Evolutionary conservation across 331 rosid species (phyloP), one percentile per base, ranked within the genome.

Genomic region (Erythrophleum ivorense): DNA sequence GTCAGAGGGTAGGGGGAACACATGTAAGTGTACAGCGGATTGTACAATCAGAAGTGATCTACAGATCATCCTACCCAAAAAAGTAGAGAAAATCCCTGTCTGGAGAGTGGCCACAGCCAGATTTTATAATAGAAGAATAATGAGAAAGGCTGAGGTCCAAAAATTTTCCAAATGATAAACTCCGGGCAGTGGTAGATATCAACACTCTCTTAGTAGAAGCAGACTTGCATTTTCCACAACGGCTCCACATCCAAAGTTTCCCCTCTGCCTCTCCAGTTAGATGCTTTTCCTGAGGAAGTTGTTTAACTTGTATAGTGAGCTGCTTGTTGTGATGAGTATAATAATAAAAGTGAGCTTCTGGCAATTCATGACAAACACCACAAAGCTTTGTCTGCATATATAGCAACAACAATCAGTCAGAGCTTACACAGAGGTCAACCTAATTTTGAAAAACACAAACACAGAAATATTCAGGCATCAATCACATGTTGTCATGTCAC

Each of bases 161-260:
- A 80, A 89, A 94, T 43, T 94, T 96, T 84, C 99, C 99, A 84
- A 94, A 94, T 49, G 99, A 96, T 43, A 96, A 85, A 86, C 89
- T 73, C 31, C 92, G 88, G 18, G 98, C 93, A 59, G 95, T 84
- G 80, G 85, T 79, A 52, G 99, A 96, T 83, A 96, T 88, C 90
- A 94, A 78, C 40, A 94, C 98, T 88, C 97, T 88, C 82, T 92
- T 94, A 46, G 98, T 86, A 75, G 89, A 86, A 63, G 77, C 72
- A 81, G 85, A 77, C 85, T 85, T 90, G 91, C 99, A 94, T 86
- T 87, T 92, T 75, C 92, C 88, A 85, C 98, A 93, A 63, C 90
- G 92, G 80, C 99, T 90, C 99, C 99, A 96, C 99, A 96, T 96
- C 99, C 99, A 96, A 84, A 96, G 88, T 78, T 91, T 94, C 66